Evolutionary conservation across 164 flowering plant species (phyloP), one percentile per base, ranked within the genome.

Genomic region (Berberis thunbergii): DNA sequence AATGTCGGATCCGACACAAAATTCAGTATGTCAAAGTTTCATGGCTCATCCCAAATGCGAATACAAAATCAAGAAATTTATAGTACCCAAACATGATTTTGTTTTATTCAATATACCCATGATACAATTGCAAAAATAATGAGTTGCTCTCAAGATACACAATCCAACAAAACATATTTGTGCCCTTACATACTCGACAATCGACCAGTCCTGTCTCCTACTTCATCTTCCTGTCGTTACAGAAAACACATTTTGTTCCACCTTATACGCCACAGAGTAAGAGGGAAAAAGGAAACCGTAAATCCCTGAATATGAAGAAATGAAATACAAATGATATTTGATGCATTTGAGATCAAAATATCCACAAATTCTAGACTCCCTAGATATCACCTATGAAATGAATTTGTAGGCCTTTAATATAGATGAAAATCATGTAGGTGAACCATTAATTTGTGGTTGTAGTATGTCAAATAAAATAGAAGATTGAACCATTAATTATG

Each of bases 181-280:
- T 86, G 64, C 98, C 97, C 75, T 88, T 90, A 88, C 98, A 90
- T 58, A 90, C 98, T 63, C 72, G 88, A 71, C 96, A 90, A 70
- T 90, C 89, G 38, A 91, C 80, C 74, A 77, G 60, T 13, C 97
- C 92, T 4, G 83, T 76, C 72, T 90, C 96, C 63, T 74, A 66
- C 75, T 81, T 87, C 98, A 90, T 93, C 79, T 93, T 93, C 6
- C 97, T 96, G 73, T 83, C 68, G 48, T 70, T 69, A 65, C 98
- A 93, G 62, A 90, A 93, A 1, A 93, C 97, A 72, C 96, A 93
- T 81, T 88, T 93, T 48, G 96, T 90, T 61, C 98, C 98, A 67
- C 98, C 96, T 93, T 66, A 62, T 55, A 5, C 70, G 78, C 64
- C 67, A 79, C 43, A 59, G 7, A 26, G 8, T 52, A 66, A 53